Percentiles rank a stretch among this genome's conserved stretches.
These are phyloP conservation scores for Eucalyptus melliodora DNA, from an alignment of 345 rosid species.

Conservation along the genomic window DNA sequence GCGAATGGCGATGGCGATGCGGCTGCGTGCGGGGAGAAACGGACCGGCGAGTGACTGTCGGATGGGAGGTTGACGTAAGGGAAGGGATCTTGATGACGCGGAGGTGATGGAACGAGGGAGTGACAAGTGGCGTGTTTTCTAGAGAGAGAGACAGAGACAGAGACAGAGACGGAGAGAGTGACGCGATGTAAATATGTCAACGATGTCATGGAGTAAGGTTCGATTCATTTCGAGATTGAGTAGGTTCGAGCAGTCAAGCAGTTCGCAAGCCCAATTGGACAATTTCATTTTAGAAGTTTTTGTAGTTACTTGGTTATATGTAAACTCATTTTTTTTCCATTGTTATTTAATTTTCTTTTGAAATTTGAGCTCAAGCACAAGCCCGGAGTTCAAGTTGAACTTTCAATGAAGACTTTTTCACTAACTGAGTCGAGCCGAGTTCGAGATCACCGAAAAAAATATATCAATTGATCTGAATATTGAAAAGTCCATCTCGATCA, in stretches of 20 bases:
- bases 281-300: neutral
- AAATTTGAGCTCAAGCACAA: neutral
- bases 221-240: neutral
- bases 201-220: rapidly evolving
- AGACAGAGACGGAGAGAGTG: neutral
- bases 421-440: rapidly evolving
- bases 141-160: neutral
- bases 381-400: neutral
- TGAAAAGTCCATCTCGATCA: neutral
- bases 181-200: neutral
- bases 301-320: neutral
- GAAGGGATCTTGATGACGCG: neutral
- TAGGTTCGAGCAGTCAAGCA: neutral
- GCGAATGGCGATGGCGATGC: neutral
- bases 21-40: neutral
- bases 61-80: neutral
- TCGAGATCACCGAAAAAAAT: rapidly evolving
- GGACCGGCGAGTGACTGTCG: neutral
- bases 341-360: neutral
- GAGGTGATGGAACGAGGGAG: neutral
- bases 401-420: rapidly evolving
- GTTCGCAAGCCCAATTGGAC: neutral
- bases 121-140: neutral
- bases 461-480: rapidly evolving
- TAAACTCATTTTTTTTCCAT: neutral